Percentiles rank a stretch among this genome's conserved stretches.
phyloP scores from a whole-genome alignment of 2,329 filamentous ascomycete species.

The Chaetomium sp. region DNA sequence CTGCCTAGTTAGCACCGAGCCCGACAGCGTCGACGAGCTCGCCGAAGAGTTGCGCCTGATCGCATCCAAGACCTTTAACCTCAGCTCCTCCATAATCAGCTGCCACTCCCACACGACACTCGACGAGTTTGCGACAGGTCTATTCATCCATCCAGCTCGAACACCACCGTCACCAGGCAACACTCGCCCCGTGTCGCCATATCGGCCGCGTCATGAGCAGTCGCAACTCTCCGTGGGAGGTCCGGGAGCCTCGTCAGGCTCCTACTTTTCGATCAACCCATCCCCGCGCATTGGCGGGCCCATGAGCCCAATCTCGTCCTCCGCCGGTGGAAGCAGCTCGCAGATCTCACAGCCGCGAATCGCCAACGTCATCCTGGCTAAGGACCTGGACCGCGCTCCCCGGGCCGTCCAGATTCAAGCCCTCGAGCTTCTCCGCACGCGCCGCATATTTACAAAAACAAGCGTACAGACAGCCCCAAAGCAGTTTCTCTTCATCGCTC shows the following conservation, averaged over 20 bases:
- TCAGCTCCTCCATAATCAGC: slow-evolving; percentile 69
- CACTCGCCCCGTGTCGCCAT: slow-evolving; percentile 35
- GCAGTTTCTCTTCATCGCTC: slow-evolving; percentile 76
- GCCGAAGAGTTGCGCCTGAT: slow-evolving; percentile 73
- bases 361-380: slow-evolving; percentile 81
- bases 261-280: slow-evolving; percentile 35
- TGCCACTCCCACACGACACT: slow-evolving; percentile 74
- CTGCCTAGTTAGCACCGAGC: slow-evolving; percentile 75
- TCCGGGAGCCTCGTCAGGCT: slow-evolving; percentile 24
- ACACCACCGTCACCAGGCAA: slow-evolving; percentile 39
- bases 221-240: slow-evolving; percentile 23
- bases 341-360: slow-evolving; percentile 51
- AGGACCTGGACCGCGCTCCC: slow-evolving; percentile 74
- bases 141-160: slow-evolving; percentile 58
- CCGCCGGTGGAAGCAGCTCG: slow-evolving; percentile 18
- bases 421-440: slow-evolving; percentile 75
- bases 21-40: slow-evolving; percentile 60
- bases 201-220: slow-evolving; percentile 29
- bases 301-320: slow-evolving; percentile 28
- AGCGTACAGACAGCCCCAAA: slow-evolving; percentile 74
- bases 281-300: slow-evolving; percentile 13
- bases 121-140: slow-evolving; percentile 75
- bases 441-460: slow-evolving; percentile 74
- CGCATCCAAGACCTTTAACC: slow-evolving; percentile 69
- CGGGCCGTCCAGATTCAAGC: slow-evolving; percentile 80